Conservation (phyloP, 2,329 filamentous ascomycete species). For the Diaporthe humulicola region DNA sequence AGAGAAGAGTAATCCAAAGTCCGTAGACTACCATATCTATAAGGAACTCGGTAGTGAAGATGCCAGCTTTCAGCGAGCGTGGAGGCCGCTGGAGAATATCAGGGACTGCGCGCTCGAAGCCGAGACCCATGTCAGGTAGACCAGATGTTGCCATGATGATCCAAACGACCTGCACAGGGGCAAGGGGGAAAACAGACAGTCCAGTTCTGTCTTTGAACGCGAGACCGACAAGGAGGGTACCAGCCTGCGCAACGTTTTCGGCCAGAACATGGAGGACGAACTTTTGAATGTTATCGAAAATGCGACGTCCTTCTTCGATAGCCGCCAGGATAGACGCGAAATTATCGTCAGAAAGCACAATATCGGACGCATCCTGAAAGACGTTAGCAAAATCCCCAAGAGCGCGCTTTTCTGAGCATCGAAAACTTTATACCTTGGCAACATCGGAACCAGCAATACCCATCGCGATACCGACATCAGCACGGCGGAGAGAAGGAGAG, state of each 20-base stretch:
- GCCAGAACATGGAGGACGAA: slow-evolving; percentile 77
- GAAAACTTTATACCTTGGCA: slow-evolving; percentile 57
- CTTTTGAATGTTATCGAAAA: slow-evolving; percentile 80
- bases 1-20: slow-evolving; percentile 72
- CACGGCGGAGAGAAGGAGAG: slow-evolving; percentile 72
- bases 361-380: slow-evolving; percentile 66
- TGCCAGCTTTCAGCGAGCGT: slow-evolving; percentile 67
- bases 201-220: slow-evolving; percentile 75
- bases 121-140: slow-evolving; percentile 79
- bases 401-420: background rate
- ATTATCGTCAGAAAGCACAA: slow-evolving; percentile 77
- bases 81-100: slow-evolving; percentile 77
- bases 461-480: slow-evolving; percentile 77
- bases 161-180: slow-evolving; percentile 80
- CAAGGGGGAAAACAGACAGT: slow-evolving; percentile 77
- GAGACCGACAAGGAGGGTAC: slow-evolving; percentile 75
- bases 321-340: slow-evolving; percentile 79
- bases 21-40: slow-evolving; percentile 75
- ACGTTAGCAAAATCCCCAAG: background rate
- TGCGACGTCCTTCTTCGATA: slow-evolving; percentile 67
- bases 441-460: slow-evolving; percentile 73
- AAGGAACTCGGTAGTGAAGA: slow-evolving; percentile 75
- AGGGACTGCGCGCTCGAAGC: slow-evolving; percentile 75
- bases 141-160: slow-evolving; percentile 81
- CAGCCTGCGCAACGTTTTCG: slow-evolving; percentile 77